Base-by-base conservation (phyloP, 2,329 filamentous ascomycete genomes). In the Pyricularia grisea region DNA sequence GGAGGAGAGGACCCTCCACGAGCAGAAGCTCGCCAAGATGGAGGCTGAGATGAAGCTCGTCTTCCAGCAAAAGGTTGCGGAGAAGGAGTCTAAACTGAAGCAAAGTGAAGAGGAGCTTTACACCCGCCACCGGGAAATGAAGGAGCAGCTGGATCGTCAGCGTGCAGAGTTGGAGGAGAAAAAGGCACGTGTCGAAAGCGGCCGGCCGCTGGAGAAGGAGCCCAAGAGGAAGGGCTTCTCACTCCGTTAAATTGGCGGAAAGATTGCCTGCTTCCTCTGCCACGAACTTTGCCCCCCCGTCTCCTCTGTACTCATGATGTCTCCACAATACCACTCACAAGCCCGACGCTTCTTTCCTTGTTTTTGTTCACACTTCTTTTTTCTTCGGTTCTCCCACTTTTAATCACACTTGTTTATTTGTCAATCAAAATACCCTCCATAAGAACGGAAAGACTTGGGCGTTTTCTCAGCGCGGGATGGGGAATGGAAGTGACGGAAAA, bases 41-140 rank as follows among this genome's bases (percentile, higher is more conserved):
- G 95, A 99, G 83, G 90, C 93, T 77, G 95, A 99, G 82, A 99
- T 99, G 95, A 99, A 99, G 92, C 97, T 97, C 92, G 95, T 99
- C 75, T 99, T 99, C 93, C 95, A 98, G 81, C 95, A 99, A 81
- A 99, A 99, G 91, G 95, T 99, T 36, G 90, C 93, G 74, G 95
- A 99, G 82, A 99, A 99, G 87, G 95, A 99, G 84, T 97, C 93
- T 88, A 99, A 99, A 84, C 86, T 99, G 80, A 97, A 97, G 85
- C 95, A 98, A 84, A 97, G 93, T 86, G 95, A 99, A 82, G 95
- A 99, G 81, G 95, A 99, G 86, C 85, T 99, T 70, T 98, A 98
- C 78, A 94, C 95, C 74, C 91, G 95, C 76, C 95, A 99, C 85
- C 90, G 94, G 79, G 95, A 99, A 85, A 99, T 99, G 95, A 99